Base-by-base conservation (phyloP, 768 basidiomycete species). In the Serpula lacrymans region DNA sequence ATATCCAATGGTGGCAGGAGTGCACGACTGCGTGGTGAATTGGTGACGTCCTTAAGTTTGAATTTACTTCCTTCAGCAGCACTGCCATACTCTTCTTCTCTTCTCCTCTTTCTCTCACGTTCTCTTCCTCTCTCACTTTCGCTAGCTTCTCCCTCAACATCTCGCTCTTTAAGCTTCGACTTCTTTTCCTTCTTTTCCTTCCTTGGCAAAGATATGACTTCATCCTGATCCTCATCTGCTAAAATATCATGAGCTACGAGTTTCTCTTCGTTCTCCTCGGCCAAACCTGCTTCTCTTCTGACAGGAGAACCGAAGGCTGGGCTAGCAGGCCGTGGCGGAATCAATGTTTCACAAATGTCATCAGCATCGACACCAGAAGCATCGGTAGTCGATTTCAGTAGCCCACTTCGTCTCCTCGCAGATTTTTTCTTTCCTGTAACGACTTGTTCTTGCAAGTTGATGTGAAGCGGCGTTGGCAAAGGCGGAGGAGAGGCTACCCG, bases 221-320 rank as follows among this genome's bases (percentile, higher is more conserved):
- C 52, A 14, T 58, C 57, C 13, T 37, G 38, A 11, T 38, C 46
- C 45, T 50, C 51, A 9, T 45, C 38, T 4, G 45, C 25, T 10
- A 49, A 45, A 6, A 46, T 33, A 21, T 39, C 23, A 28, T 40
- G 43, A 21, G 57, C 43, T 14, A 57, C 58, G 37, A 64, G 69
- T 28, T 61, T 68, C 47, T 82, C 82, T 40, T 77, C 80, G 26
- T 81, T 77, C 20, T 71, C 68, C 42, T 77, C 77, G 4, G 74
- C 78, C 8, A 77, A 53, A 0, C 71, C 79, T 10, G 78, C 78
- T 42, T 72, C 71, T 48, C 73, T 62, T 32, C 78, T 71, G 16
- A 68, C 50, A 22, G 82, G 80, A 2, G 79, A 82, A 5, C 80
- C 84, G 48, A 82, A 78, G 1, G 81, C 80, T 3, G 84, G 84